Percentiles rank a stretch among this genome's conserved stretches.
These are phyloP conservation scores for Monilinia fructicola DNA, from an alignment of 2,329 filamentous ascomycete species.

Conservation along the genomic window DNA sequence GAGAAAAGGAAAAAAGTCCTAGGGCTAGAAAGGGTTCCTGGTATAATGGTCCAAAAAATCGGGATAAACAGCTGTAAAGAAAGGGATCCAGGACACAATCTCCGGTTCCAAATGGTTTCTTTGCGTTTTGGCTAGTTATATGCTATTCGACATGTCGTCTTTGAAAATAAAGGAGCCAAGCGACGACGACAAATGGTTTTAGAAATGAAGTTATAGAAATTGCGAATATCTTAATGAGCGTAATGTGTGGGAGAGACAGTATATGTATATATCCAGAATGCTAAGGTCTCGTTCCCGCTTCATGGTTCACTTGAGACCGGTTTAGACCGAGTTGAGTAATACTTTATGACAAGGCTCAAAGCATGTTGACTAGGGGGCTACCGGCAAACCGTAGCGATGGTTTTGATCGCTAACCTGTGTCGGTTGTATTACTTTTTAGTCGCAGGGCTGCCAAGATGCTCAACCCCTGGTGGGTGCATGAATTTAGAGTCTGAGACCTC, in stretches of 20 bases:
- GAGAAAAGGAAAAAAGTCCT: constrained; percentile 17
- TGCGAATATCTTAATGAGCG: neutral
- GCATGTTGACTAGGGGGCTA: no score
- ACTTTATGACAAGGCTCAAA: no score
- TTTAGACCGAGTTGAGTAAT: no score
- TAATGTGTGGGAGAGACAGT: neutral
- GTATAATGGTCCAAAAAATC: constrained; percentile 20
- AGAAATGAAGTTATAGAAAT: constrained; percentile 3
- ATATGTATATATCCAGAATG: constrained; percentile 14
- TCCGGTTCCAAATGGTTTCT: constrained; percentile 18
- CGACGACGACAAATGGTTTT: constrained; percentile 9
- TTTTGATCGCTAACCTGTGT: neutral
- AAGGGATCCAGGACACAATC: constrained; percentile 4
- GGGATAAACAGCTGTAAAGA: constrained; percentile 21
- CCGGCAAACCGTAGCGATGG: no score
- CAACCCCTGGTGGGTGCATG: neutral
- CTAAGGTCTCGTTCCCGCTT: no score
- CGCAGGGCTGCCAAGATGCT: constrained; percentile 5
- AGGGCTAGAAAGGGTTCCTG: constrained; percentile 18
- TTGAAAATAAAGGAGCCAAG: neutral
- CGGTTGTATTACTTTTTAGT: neutral
- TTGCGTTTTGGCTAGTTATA: constrained; percentile 13
- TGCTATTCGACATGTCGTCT: constrained; percentile 11
- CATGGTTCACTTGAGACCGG: no score
- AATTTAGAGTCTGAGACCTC: constrained; percentile 8